Evolutionary conservation across 1,284 basidiomycete species (phyloP).

Genomic region (Pascua guehoae): DNA sequence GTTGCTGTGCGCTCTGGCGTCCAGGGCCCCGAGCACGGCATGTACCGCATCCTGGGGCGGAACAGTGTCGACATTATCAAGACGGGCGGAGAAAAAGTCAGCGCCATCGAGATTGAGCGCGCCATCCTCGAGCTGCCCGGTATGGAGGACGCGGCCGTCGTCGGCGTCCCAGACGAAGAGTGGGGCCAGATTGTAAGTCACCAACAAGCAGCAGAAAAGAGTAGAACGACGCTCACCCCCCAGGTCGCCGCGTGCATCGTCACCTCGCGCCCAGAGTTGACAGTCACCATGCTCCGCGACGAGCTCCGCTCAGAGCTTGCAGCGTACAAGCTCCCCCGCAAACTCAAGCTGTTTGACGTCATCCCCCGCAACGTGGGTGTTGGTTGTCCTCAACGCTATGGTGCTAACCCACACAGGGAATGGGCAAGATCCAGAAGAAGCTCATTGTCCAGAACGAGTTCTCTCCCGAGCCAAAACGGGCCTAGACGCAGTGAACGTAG

Average conservation of each 20-base stretch:
- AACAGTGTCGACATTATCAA: conserved; percentile 41
- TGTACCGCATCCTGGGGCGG: conserved; percentile 36
- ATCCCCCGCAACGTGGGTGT: conserved; percentile 33
- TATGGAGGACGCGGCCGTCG: conserved; percentile 42
- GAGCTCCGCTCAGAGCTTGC: conserved; percentile 32
- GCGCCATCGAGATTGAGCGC: conserved; percentile 44
- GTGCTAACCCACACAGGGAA: not conserved
- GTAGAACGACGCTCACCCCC: not conserved
- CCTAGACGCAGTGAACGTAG: too few relatives aligned
- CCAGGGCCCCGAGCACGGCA: conserved; percentile 19
- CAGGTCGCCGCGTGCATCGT: conserved; percentile 30
- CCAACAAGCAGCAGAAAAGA: not conserved
- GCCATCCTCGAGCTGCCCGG: conserved; percentile 37
- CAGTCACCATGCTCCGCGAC: conserved; percentile 21
- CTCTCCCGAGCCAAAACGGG: too few relatives aligned
- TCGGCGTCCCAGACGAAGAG: conserved; percentile 39
- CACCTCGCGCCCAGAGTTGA: conserved; percentile 16
- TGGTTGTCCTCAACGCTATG: not conserved
- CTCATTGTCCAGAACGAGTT: conserved; percentile 24
- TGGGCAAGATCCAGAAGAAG: conserved; percentile 37
- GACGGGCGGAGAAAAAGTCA: conserved; percentile 44
- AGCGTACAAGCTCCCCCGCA: conserved; percentile 41
- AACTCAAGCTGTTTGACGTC: conserved; percentile 32
- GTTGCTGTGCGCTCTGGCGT: conserved; percentile 33
- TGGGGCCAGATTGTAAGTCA: conserved; percentile 44